Evolutionary conservation across 495 filamentous ascomycete species (phyloP).

Genomic region (Hyphodiscus hymeniophilus): DNA sequence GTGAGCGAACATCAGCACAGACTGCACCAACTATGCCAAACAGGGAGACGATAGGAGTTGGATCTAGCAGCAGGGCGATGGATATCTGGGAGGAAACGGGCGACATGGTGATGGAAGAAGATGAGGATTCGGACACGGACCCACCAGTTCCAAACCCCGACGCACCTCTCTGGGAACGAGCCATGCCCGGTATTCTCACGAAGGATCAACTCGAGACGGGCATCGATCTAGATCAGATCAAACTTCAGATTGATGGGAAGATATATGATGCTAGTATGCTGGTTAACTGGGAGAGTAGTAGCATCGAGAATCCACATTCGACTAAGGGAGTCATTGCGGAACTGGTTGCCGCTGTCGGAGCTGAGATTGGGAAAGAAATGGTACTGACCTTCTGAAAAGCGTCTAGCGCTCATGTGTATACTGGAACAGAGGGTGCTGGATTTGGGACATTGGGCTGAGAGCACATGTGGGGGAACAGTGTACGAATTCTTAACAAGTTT

Average conservation of each 20-base stretch:
- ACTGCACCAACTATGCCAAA: neutral
- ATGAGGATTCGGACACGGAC: slow-evolving; percentile 19
- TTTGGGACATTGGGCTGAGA: neutral
- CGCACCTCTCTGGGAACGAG: slow-evolving; percentile 54
- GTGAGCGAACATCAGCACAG: slow-evolving; percentile 27
- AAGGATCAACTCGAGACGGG: slow-evolving; percentile 46
- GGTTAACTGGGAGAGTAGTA: slow-evolving; percentile 56
- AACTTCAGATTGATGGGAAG: slow-evolving; percentile 25
- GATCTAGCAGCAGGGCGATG: neutral
- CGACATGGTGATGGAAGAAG: neutral
- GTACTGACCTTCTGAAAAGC: slow-evolving; percentile 27
- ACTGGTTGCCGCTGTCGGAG: slow-evolving; percentile 68
- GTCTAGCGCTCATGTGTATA: neutral
- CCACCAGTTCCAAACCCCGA: slow-evolving; percentile 22
- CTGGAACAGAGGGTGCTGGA: neutral
- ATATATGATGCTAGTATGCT: slow-evolving; percentile 42
- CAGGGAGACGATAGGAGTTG: neutral
- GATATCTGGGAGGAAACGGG: neutral
- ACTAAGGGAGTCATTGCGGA: slow-evolving; percentile 67
- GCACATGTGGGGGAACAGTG: too few species aligned
- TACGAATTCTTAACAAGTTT: too few species aligned
- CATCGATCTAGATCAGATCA: slow-evolving; percentile 53
- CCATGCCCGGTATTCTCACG: slow-evolving; percentile 74
- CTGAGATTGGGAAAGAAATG: slow-evolving; percentile 51
- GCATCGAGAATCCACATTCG: slow-evolving; percentile 39